Conservation (phyloP, 1,284 basidiomycete genomes). For the Leccinum variabile region DNA sequence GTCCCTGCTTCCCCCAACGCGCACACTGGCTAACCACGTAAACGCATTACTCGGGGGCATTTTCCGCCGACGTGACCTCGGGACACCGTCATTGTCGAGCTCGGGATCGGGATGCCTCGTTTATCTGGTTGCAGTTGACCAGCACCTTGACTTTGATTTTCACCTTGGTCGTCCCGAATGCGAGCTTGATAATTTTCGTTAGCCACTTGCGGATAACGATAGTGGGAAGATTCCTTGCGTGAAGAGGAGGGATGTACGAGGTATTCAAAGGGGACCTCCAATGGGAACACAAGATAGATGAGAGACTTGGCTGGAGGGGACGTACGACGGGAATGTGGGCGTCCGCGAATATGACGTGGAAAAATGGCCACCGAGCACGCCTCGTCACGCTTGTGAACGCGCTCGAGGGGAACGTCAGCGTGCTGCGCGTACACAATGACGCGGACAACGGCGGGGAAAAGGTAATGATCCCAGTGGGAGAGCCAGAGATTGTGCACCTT, state of each 20-base stretch:
- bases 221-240: background rate
- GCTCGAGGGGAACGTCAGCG: constrained; percentile 32
- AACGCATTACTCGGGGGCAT: constrained; percentile 55
- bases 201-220: constrained; percentile 22
- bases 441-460: background rate
- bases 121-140: constrained; percentile 22
- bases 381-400: constrained; percentile 40
- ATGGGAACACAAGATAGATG: constrained; percentile 58
- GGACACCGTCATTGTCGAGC: constrained; percentile 40
- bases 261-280: constrained; percentile 44
- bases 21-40: constrained; percentile 72
- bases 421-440: constrained; percentile 22
- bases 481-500: constrained; percentile 37
- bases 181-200: constrained; percentile 16
- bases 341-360: constrained; percentile 46
- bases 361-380: constrained; percentile 45
- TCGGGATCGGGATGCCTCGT: constrained; percentile 24
- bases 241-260: constrained; percentile 11
- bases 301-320: constrained; percentile 63
- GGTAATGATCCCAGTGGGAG: constrained; percentile 40
- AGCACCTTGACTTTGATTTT: constrained; percentile 10
- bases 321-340: constrained; percentile 65
- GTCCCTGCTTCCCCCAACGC: constrained; percentile 50
- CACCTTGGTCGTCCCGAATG: constrained; percentile 22
- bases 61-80: constrained; percentile 61